These are phyloP conservation scores for Inonotus obliquus DNA, from an alignment of 1,284 basidiomycete species.

Conservation along the genomic window DNA sequence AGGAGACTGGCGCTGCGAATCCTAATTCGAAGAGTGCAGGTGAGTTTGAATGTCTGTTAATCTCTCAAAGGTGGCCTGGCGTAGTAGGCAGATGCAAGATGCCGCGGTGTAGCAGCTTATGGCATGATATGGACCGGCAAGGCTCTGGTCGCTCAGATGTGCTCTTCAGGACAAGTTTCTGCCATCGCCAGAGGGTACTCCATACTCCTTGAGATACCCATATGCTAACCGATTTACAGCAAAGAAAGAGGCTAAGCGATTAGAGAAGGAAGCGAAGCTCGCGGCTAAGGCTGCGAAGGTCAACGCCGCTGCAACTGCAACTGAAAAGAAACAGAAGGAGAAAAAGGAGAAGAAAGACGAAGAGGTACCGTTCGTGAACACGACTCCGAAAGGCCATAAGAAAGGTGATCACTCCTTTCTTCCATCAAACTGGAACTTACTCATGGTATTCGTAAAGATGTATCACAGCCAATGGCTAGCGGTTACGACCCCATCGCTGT, in stretches of 20 bases:
- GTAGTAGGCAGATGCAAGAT: neutral
- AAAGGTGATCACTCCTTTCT: conserved; percentile 57
- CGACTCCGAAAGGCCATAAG: conserved; percentile 84
- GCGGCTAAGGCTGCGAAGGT: conserved; percentile 72
- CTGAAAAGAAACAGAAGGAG: conserved; percentile 68
- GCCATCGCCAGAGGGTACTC: neutral
- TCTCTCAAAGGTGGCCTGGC: neutral
- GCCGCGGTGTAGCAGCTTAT: neutral
- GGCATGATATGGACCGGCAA: neutral
- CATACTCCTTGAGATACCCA: too few species aligned
- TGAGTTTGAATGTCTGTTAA: conserved; percentile 9
- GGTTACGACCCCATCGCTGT: conserved; percentile 96
- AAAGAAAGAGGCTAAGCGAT: conserved; percentile 70
- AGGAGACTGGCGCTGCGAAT: conserved; percentile 21
- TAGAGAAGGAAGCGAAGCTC: conserved; percentile 75
- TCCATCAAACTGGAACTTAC: neutral
- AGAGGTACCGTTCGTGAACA: conserved; percentile 76
- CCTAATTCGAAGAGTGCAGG: conserved; percentile 35
- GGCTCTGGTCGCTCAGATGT: too few species aligned
- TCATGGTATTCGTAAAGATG: conserved; percentile 47
- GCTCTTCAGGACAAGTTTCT: too few species aligned
- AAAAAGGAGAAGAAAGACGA: conserved; percentile 74
- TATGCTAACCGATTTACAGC: conserved; percentile 30
- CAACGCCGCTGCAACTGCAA: conserved; percentile 34
- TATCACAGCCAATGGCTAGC: conserved; percentile 81